Percentiles rank a stretch among this genome's conserved stretches.
Conservation (phyloP, 2,329 filamentous ascomycete genomes). For the Chaetomium sp. region DNA sequence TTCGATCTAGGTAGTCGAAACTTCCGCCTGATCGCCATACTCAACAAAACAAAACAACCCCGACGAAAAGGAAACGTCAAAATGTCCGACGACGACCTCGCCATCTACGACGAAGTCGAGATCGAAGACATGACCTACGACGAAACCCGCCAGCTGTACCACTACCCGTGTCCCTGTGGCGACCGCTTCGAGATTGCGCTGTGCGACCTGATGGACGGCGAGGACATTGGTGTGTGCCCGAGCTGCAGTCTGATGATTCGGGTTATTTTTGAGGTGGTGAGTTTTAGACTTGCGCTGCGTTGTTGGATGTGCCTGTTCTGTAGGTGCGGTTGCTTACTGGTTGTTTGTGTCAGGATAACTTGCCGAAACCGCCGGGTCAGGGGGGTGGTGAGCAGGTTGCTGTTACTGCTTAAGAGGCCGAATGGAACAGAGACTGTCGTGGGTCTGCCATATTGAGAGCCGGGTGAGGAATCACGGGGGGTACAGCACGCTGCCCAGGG, state of each 20-base stretch:
- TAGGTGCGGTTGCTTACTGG: not conserved
- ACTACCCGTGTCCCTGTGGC: slow-evolving; percentile 95
- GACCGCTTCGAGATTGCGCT: slow-evolving; percentile 91
- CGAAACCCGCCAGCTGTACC: slow-evolving; percentile 74
- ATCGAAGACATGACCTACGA: slow-evolving; percentile 98
- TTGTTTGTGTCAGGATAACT: slow-evolving; percentile 32
- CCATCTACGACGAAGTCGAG: slow-evolving; percentile 95
- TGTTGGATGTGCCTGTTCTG: not conserved
- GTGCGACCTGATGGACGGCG: slow-evolving; percentile 75
- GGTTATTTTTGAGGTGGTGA: slow-evolving; percentile 73
- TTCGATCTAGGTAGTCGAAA: not conserved
- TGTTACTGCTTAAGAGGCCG: slow-evolving; percentile 39
- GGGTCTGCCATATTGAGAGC: not conserved
- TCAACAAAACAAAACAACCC: not conserved
- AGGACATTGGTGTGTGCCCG: slow-evolving; percentile 90
- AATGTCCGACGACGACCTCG: slow-evolving; percentile 58
- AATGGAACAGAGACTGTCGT: too few species aligned
- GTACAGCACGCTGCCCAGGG: too few species aligned
- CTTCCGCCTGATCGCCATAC: not conserved
- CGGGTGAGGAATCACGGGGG: too few species aligned
- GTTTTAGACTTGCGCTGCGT: not conserved
- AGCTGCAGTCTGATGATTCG: slow-evolving; percentile 96
- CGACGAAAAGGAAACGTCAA: not conserved
- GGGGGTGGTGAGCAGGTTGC: slow-evolving; percentile 33
- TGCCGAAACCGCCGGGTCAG: slow-evolving; percentile 34